phyloP scores from a whole-genome alignment of 495 filamentous ascomycete species.

The Trichoderma virens region DNA sequence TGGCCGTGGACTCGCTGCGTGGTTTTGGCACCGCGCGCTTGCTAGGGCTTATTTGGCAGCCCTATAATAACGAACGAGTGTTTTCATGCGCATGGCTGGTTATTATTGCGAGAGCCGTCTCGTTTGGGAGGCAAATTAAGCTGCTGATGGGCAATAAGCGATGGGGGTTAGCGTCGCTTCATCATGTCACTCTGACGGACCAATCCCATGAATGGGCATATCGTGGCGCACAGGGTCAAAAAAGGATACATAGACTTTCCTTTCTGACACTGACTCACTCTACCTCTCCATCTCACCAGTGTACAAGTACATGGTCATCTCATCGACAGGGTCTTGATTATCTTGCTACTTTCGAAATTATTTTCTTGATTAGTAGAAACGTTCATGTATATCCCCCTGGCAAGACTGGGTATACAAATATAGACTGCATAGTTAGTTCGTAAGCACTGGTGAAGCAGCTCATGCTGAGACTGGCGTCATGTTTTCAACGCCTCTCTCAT shows the following conservation, averaged over 20 bases:
- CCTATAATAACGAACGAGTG: not conserved
- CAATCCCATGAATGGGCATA: not conserved
- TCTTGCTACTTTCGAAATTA: not conserved
- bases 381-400: too few relatives aligned
- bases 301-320: too few relatives aligned
- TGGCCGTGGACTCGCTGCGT: not conserved
- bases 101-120: not conserved
- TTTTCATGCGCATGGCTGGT: not conserved
- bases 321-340: too few relatives aligned
- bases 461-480: not conserved
- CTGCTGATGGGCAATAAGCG: not conserved
- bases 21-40: not conserved
- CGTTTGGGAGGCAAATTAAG: not conserved
- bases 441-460: not conserved
- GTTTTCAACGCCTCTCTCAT: not conserved
- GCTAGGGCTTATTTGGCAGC: not conserved
- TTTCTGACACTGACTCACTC: not conserved
- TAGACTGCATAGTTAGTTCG: not conserved
- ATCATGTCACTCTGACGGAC: slow-evolving; percentile 6
- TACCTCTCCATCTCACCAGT: too few relatives aligned
- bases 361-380: not conserved
- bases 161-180: not conserved
- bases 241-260: not conserved
- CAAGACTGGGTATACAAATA: not conserved
- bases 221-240: not conserved